These are phyloP conservation scores for Dichotomopilus funicola DNA, from an alignment of 2,329 filamentous ascomycete genomes.

Conservation along the genomic window DNA sequence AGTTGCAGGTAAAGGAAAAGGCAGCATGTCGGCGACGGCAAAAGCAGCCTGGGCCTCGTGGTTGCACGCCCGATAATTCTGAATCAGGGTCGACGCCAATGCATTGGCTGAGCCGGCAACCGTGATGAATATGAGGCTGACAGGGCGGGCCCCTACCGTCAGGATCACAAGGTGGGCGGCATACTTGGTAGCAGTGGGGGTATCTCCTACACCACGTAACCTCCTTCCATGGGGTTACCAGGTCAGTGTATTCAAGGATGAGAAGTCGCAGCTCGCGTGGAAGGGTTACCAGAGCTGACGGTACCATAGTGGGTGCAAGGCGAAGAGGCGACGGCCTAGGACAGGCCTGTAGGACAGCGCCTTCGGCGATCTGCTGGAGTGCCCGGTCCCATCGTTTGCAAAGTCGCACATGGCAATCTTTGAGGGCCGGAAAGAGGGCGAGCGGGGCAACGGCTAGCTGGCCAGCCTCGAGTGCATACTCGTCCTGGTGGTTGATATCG, in stretches of 20 bases:
- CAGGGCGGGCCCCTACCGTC: background rate
- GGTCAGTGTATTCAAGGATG: conserved; percentile 17
- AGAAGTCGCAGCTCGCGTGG: conserved; percentile 10
- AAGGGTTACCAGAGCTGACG: background rate
- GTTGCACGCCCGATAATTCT: background rate
- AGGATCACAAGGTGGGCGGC: background rate
- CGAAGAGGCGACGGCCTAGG: background rate
- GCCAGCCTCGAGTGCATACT: background rate
- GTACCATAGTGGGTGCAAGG: background rate
- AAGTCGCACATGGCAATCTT: background rate
- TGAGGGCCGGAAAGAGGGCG: background rate
- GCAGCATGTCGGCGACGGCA: conserved; percentile 4
- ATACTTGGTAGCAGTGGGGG: background rate
- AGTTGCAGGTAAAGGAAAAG: conserved; percentile 3
- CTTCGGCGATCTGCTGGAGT: background rate
- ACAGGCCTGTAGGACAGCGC: background rate
- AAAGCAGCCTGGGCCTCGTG: background rate
- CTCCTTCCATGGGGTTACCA: conserved; percentile 17
- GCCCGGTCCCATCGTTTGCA: background rate
- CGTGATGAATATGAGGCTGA: background rate
- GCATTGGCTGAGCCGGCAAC: background rate
- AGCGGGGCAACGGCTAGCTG: background rate
- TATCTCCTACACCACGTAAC: conserved; percentile 11
- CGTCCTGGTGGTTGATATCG: conserved; percentile 5
- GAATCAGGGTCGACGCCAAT: background rate